Conservation (phyloP, 768 basidiomycete species). For the Termitomyces sp. region DNA sequence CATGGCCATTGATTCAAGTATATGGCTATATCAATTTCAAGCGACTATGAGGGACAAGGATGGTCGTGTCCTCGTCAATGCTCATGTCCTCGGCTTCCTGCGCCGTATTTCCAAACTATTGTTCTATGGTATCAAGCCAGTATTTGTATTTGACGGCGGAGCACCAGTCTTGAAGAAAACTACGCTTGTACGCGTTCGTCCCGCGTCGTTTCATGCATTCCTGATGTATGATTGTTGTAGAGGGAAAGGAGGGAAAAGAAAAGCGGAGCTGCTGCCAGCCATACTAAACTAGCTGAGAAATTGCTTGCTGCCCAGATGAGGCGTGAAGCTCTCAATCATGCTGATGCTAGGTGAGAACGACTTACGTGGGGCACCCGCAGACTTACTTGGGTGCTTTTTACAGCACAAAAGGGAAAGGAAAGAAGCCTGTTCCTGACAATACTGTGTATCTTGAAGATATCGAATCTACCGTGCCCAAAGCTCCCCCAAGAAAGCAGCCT, state of each 20-base stretch:
- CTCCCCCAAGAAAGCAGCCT: slow-evolving; percentile 40
- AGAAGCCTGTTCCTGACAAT: slow-evolving; percentile 47
- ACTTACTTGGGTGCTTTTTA: neutral
- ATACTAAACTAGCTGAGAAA: slow-evolving; percentile 85
- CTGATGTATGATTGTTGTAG: slow-evolving; percentile 33
- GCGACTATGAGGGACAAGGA: slow-evolving; percentile 99
- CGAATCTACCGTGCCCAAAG: slow-evolving; percentile 47
- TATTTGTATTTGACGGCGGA: slow-evolving; percentile 98
- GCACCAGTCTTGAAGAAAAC: slow-evolving; percentile 86
- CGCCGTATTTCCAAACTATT: slow-evolving; percentile 91
- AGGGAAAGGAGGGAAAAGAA: slow-evolving; percentile 88
- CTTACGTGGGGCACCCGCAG: neutral
- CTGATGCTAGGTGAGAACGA: slow-evolving; percentile 3
- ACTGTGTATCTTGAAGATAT: slow-evolving; percentile 91
- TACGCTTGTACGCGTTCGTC: slow-evolving; percentile 65
- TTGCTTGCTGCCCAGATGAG: slow-evolving; percentile 93
- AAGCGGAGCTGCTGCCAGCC: slow-evolving; percentile 81
- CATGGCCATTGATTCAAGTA: slow-evolving; percentile 97
- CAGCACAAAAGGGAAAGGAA: slow-evolving; percentile 39
- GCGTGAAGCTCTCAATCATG: slow-evolving; percentile 68
- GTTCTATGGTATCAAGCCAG: slow-evolving; percentile 97
- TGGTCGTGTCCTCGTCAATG: slow-evolving; percentile 85
- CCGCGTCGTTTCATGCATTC: neutral
- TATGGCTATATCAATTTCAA: slow-evolving; percentile 99
- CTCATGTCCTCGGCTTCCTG: slow-evolving; percentile 89